A percentile compares a stretch with the other conserved stretches of the same genome.
Conservation (phyloP, 2,329 filamentous ascomycete genomes). For the Apiospora aurea region DNA sequence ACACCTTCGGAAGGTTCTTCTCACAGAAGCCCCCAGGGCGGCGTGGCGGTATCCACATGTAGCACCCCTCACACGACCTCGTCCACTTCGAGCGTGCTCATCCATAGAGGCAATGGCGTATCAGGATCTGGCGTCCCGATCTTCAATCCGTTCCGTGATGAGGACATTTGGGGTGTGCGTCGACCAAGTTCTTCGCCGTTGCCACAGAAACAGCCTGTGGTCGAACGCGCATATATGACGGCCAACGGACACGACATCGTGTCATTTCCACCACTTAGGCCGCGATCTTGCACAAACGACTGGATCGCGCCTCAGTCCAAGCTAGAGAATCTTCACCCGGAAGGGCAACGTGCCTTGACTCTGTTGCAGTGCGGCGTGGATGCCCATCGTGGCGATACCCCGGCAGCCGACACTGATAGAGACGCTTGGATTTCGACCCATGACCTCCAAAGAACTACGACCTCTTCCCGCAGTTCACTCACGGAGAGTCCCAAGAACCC, state of each 20-base stretch:
- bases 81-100: background rate
- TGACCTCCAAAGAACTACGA: background rate
- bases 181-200: conserved; percentile 20
- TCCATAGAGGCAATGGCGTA: background rate
- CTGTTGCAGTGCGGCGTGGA: conserved; percentile 38
- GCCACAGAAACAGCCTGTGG: background rate
- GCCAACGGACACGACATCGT: conserved; percentile 24
- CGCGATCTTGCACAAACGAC: conserved; percentile 37
- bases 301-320: conserved; percentile 38
- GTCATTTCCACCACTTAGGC: conserved; percentile 38
- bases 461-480: background rate
- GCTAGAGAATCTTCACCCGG: conserved; percentile 26
- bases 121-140: background rate
- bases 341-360: background rate
- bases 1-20: conserved; percentile 28
- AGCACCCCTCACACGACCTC: conserved; percentile 6
- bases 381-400: conserved; percentile 34
- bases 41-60: conserved; percentile 17
- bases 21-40: background rate
- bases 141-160: background rate
- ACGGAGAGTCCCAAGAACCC: background rate
- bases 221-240: background rate
- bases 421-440: background rate
- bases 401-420: background rate
- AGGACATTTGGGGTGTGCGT: background rate